A percentile compares a stretch with the other conserved stretches of the same genome.
These are phyloP conservation scores for Hippophae tibetana DNA, from an alignment of 306 rosid species.

Conservation along the genomic window DNA sequence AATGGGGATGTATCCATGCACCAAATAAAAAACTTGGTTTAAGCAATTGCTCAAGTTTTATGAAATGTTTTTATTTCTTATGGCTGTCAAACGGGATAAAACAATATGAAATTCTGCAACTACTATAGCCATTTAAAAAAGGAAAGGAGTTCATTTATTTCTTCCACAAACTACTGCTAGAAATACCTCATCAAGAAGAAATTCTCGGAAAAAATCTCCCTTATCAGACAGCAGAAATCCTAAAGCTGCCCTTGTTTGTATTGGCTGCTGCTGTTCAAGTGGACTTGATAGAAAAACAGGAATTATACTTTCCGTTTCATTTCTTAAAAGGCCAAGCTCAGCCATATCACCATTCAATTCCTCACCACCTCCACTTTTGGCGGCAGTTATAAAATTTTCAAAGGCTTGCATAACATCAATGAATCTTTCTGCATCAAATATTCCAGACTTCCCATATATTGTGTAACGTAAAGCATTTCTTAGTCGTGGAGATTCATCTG, in stretches of 20 bases:
- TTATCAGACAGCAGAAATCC: slow-evolving; percentile 76
- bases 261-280: slow-evolving; percentile 45
- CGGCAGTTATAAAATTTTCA: slow-evolving; percentile 88
- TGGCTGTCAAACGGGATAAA: too few relatives aligned
- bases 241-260: slow-evolving; percentile 90
- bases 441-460: slow-evolving; percentile 90
- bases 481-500: slow-evolving; percentile 93
- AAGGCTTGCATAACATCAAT: slow-evolving; percentile 99
- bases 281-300: slow-evolving; percentile 36
- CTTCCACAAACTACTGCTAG: slow-evolving; percentile 17
- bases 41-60: too few relatives aligned
- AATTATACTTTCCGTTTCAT: slow-evolving; percentile 35
- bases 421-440: slow-evolving; percentile 93
- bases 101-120: too few relatives aligned
- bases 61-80: too few relatives aligned
- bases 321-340: slow-evolving; percentile 58
- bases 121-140: too few relatives aligned
- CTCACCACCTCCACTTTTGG: slow-evolving; percentile 99
- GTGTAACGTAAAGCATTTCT: slow-evolving; percentile 86
- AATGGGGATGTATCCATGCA: background rate
- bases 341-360: slow-evolving; percentile 77
- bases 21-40: background rate
- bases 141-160: background rate
- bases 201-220: slow-evolving; percentile 91
- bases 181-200: slow-evolving; percentile 93